Conservation (phyloP, 805 yeast species). For the Saturnispora hagleri region DNA sequence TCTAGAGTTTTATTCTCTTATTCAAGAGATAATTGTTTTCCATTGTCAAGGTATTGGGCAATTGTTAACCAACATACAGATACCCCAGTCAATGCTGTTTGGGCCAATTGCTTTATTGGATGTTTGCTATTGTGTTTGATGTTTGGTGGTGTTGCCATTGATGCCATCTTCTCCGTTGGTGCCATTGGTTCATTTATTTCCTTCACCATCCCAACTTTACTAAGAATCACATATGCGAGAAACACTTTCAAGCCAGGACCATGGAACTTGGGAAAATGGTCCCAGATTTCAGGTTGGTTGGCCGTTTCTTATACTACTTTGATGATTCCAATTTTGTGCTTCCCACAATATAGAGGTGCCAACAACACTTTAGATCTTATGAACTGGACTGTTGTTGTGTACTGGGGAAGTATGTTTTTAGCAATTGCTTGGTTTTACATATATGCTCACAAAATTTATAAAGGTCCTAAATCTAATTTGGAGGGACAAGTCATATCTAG, state of each 20-base stretch:
- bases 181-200: constrained; percentile 63
- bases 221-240: constrained; percentile 48
- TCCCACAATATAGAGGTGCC: constrained; percentile 40
- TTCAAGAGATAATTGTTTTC: constrained; percentile 61
- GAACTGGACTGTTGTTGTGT: constrained; percentile 62
- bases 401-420: constrained; percentile 48
- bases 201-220: constrained; percentile 52
- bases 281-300: constrained; percentile 40
- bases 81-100: constrained; percentile 59
- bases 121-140: constrained; percentile 48
- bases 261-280: constrained; percentile 50
- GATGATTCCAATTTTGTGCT: constrained; percentile 53
- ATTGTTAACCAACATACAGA: constrained; percentile 41
- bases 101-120: constrained; percentile 48
- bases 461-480: constrained; percentile 50
- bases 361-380: constrained; percentile 31
- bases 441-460: constrained; percentile 50
- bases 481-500: constrained; percentile 25
- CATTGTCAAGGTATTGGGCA: constrained; percentile 42
- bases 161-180: constrained; percentile 65
- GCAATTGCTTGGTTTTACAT: constrained; percentile 41
- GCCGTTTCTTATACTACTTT: constrained; percentile 41
- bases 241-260: constrained; percentile 54
- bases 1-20: constrained; percentile 60
- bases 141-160: constrained; percentile 57